phyloP scores from a whole-genome alignment of 1,284 basidiomycete species.

The Ustilago vetiveriae region DNA sequence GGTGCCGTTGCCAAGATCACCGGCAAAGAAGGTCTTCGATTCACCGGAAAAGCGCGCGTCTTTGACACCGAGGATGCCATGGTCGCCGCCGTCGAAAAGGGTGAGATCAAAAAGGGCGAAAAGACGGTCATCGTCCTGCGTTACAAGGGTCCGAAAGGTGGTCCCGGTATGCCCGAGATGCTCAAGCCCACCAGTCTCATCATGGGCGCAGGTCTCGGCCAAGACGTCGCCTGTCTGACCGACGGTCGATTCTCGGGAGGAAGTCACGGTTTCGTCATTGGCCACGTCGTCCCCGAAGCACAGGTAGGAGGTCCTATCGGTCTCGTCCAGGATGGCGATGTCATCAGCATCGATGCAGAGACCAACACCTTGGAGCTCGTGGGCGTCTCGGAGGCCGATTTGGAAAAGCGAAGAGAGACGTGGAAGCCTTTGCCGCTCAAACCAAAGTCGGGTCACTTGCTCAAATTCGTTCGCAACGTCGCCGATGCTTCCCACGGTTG shows the following conservation, averaged over 20 bases:
- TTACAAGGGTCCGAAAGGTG: conserved; percentile 69
- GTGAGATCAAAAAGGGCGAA: conserved; percentile 64
- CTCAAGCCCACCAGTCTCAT: conserved; percentile 72
- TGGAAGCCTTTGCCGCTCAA: conserved; percentile 88
- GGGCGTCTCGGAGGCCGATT: conserved; percentile 76
- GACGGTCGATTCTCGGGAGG: conserved; percentile 96
- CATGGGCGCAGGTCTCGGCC: conserved; percentile 85
- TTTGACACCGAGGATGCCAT: conserved; percentile 66
- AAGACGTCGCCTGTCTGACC: conserved; percentile 90
- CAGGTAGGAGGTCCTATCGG: conserved; percentile 90
- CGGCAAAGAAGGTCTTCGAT: conserved; percentile 65
- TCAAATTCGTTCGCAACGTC: conserved; percentile 65
- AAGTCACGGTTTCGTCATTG: conserved; percentile 77
- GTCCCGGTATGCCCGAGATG: conserved; percentile 96
- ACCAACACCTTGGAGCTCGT: conserved; percentile 80
- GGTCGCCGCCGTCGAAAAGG: conserved; percentile 63
- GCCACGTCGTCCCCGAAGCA: conserved; percentile 91
- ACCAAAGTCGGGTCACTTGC: conserved; percentile 75
- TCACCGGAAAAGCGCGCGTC: conserved; percentile 64
- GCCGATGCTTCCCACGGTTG: conserved; percentile 81
- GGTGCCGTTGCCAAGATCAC: conserved; percentile 67
- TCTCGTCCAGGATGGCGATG: conserved; percentile 85
- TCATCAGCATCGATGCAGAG: conserved; percentile 79
- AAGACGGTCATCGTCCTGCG: conserved; percentile 66
- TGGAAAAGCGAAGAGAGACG: conserved; percentile 74